Conservation (phyloP, 768 basidiomycete species). For the Hypsizygus marmoreus region DNA sequence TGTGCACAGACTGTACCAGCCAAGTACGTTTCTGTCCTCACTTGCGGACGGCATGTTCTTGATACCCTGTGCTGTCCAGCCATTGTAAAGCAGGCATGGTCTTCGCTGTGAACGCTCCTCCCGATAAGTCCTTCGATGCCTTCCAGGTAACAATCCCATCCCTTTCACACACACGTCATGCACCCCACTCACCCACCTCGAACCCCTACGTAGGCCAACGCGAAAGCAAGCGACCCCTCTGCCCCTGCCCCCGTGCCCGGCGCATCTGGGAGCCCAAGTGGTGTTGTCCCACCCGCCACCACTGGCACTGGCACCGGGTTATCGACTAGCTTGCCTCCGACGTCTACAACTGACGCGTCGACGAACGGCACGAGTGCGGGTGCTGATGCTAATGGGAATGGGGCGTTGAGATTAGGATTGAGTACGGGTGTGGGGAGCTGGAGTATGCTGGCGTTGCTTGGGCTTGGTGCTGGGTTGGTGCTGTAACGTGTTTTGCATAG, state of each 20-base stretch:
- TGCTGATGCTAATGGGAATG: too few species aligned
- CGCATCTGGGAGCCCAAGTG: too few species aligned
- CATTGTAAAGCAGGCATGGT: slow-evolving; percentile 63
- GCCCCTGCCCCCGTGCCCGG: neutral
- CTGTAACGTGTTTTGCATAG: slow-evolving; percentile 19
- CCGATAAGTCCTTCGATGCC: slow-evolving; percentile 44
- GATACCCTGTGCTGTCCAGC: slow-evolving; percentile 20
- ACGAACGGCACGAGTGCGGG: too few species aligned
- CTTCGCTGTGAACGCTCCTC: slow-evolving; percentile 57
- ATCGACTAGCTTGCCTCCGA: too few species aligned
- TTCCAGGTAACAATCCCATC: slow-evolving; percentile 50
- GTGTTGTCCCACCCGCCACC: too few species aligned
- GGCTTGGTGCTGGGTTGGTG: slow-evolving; percentile 34
- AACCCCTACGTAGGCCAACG: slow-evolving; percentile 11
- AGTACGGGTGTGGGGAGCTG: slow-evolving; percentile 35
- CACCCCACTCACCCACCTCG: neutral
- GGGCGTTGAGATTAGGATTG: too few species aligned
- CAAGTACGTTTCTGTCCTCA: slow-evolving; percentile 16
- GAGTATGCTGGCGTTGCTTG: slow-evolving; percentile 30
- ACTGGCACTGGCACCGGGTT: slow-evolving; percentile 9
- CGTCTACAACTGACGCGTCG: too few species aligned
- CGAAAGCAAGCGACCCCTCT: slow-evolving; percentile 18
- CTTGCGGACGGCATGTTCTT: neutral
- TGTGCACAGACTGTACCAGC: slow-evolving; percentile 46
- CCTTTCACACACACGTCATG: neutral